Base-by-base conservation (phyloP, 2,329 filamentous ascomycete species). In the Monosporascus sp. region DNA sequence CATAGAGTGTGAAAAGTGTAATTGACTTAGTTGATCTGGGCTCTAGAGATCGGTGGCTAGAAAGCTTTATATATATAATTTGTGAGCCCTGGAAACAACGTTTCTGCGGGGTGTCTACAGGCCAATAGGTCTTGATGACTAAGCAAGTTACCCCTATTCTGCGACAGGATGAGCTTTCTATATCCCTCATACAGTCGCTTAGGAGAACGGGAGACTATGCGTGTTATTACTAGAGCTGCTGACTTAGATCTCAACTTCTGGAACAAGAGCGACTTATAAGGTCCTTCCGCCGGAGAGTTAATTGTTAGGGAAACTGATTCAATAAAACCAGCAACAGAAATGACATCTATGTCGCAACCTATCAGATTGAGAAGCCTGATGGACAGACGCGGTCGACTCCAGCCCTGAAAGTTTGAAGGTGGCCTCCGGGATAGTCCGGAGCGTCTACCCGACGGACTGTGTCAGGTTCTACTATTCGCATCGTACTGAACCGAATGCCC, bases 341-440 rank as follows among this genome's bases (percentile, higher is more conserved):
- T 56, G 67, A 76, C 56, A 74, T 79, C 61, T 79, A 79, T 64
- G 67, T 79, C 17, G 77, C 78, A 1, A 76, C 78, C 59, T 82
- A 83, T 82, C 61, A 79, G 20, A 26, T 6, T 45, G 7, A 11
- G 9, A 14, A 5, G 16, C 4, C 19, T 14, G 22, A 27, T 11
- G 43, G 43, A 5, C 8, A 45, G 5, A 9, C 27, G 22, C 19
- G 5, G 20, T 45, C 22, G 19, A 45, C 19, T 17, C 14, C 19
- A 24, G 43, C 11, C 43, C 22, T 7, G 43, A 45, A 11, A 14
- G 26, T 9, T 20, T 27, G 20, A 45, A 45, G 9, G 6, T 3
- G 8, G 2, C 7, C 2, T 45, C 22, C 9, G 22, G 6, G 22
- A 45, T 22, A 27, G 17, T 20, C 7, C 27, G 20, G n/a, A 45